Evolutionary conservation across 768 basidiomycete genomes (phyloP).

Genomic region (Termitomyces sp.): DNA sequence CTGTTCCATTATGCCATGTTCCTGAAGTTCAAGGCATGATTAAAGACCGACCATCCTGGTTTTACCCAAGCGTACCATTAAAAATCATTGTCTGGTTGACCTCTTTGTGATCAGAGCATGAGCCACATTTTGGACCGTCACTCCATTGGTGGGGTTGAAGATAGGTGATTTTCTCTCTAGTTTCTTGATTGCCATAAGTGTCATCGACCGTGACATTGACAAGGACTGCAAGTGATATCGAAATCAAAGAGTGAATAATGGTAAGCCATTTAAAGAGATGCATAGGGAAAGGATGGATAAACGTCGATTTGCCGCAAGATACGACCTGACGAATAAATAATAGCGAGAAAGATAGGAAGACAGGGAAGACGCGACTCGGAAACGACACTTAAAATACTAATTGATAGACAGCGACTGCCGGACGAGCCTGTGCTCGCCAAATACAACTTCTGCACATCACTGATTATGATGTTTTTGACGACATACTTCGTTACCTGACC

Average conservation of each 20-base stretch:
- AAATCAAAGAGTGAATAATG: slow-evolving; percentile 6
- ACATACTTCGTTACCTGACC: not conserved
- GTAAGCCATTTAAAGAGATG: slow-evolving; percentile 4
- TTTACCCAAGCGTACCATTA: slow-evolving; percentile 9
- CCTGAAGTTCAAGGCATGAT: slow-evolving; percentile 2
- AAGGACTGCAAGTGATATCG: slow-evolving; percentile 8
- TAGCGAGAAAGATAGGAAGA: not conserved
- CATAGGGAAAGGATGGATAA: slow-evolving; percentile 13
- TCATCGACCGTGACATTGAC: slow-evolving; percentile 39
- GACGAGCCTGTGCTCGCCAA: not conserved
- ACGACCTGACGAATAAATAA: not conserved
- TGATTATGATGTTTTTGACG: not conserved
- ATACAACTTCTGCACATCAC: not conserved
- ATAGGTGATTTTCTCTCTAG: slow-evolving; percentile 25
- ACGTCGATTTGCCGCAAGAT: not conserved
- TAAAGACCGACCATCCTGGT: not conserved
- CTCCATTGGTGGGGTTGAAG: slow-evolving; percentile 27
- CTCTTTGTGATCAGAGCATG: slow-evolving; percentile 17
- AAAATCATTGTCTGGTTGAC: slow-evolving; percentile 13
- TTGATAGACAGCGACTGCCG: not conserved
- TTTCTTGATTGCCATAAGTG: slow-evolving; percentile 16
- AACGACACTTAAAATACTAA: not conserved
- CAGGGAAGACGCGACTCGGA: not conserved
- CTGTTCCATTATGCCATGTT: slow-evolving; percentile 31
- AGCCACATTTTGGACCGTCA: slow-evolving; percentile 17